Base-by-base conservation (phyloP, 352 stramenopile genomes). In the Pythium chondricola region DNA sequence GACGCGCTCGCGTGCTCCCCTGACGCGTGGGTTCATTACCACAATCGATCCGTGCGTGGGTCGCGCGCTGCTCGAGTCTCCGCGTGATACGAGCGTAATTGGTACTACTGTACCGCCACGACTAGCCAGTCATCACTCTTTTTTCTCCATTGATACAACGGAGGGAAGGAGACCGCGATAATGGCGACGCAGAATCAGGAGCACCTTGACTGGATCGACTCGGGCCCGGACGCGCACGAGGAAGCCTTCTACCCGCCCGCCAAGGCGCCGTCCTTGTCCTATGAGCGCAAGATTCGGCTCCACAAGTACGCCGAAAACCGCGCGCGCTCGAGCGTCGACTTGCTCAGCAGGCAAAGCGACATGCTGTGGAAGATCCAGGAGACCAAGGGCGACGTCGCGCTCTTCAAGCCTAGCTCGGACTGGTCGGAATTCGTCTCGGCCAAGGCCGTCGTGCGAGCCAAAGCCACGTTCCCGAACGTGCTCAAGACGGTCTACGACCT, bases 251-350 rank as follows among this genome's bases (percentile, higher is more conserved):
- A 79, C 32, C 49, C 71, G 43, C 59, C 62, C 4, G 61, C 71
- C 20, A 78, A 92, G 45, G 80, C 74, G 2, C 77, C 80, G 43
- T 92, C 80, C 41, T 75, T 92, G 16, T 92, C 80, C 26, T 92
- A 89, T 52, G 77, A 89, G 42, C 77, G 80, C 53, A 88, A 89
- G 46, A 89, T 92, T 43, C 77, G 80, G 2, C 56, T 89, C 14
- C 80, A 88, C 61, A 89, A 89, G 56, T 89, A 92, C 52, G 80
- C 80, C 11, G 80, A 92, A 57, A 92, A 92, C 60, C 75, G 80
- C 36, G 80, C 80, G 32, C 77, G 77, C 2, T 92, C 80, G 58
- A 88, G 80, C 56, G 59, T 92, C 21, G 74, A 77, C 1, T 53
- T 92, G 47, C 58, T 92, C 21, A 70, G 68, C 8, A 77, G 88